Conservation (phyloP, 148 eudicot species). For the Heliamphora exappendiculata region DNA sequence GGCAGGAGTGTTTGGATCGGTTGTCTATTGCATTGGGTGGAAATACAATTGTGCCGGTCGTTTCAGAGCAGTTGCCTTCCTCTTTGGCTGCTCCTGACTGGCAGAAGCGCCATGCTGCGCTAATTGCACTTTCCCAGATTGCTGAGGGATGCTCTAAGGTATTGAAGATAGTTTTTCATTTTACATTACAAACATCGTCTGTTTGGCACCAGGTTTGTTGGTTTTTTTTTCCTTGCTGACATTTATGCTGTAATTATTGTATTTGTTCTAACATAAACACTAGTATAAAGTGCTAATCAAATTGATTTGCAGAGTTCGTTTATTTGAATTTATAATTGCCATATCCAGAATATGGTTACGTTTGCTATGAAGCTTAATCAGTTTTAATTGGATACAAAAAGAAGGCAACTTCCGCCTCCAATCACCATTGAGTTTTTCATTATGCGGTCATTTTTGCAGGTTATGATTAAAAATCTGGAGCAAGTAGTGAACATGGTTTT, state of each 20-base stretch:
- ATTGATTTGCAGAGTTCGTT: background rate
- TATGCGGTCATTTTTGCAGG: slow-evolving; percentile 33
- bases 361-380: background rate
- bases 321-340: background rate
- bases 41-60: slow-evolving; percentile 81
- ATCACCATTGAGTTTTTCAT: background rate
- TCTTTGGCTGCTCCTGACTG: slow-evolving; percentile 76
- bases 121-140: slow-evolving; percentile 84
- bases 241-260: no score
- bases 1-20: slow-evolving; percentile 76
- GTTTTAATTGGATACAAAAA: no score
- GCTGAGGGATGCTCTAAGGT: slow-evolving; percentile 98
- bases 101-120: slow-evolving; percentile 85
- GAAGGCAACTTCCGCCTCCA: no score
- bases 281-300: background rate
- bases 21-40: slow-evolving; percentile 78
- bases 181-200: no score
- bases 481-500: slow-evolving; percentile 84
- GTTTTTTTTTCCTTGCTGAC: no score
- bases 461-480: slow-evolving; percentile 84
- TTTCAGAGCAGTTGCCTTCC: slow-evolving; percentile 60
- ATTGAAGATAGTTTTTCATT: no score
- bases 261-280: background rate
- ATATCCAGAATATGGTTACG: background rate
- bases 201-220: no score